Conservation (phyloP, 495 filamentous ascomycete genomes). For the Cercophora samala region DNA sequence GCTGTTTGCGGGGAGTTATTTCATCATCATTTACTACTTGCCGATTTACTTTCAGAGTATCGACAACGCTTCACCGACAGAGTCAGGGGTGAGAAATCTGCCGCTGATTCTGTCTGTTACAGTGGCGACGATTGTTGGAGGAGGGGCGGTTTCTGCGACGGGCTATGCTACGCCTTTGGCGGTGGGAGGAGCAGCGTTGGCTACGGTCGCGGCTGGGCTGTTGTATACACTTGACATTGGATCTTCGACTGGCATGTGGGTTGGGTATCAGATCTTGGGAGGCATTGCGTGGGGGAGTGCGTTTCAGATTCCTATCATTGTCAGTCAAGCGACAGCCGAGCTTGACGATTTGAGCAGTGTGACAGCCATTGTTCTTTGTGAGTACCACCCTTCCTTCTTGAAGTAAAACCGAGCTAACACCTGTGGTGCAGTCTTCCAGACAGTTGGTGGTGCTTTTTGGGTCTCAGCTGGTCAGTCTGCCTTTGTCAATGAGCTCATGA, state of each 20-base stretch:
- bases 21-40: conserved; percentile 55
- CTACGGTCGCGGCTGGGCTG: conserved; percentile 53
- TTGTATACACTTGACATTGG: conserved; percentile 46
- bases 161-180: conserved; percentile 53
- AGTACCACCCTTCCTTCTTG: neutral
- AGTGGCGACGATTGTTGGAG: conserved; percentile 44
- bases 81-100: conserved; percentile 52
- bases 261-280: conserved; percentile 58
- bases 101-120: conserved; percentile 53
- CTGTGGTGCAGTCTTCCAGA: conserved; percentile 45
- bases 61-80: conserved; percentile 41
- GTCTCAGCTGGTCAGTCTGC: conserved; percentile 47
- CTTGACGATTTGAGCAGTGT: conserved; percentile 33
- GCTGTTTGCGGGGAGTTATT: conserved; percentile 45
- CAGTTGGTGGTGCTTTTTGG: conserved; percentile 48
- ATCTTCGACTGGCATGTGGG: conserved; percentile 48
- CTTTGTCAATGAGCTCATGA: conserved; percentile 46
- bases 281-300: conserved; percentile 52
- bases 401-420: neutral
- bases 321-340: conserved; percentile 52
- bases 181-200: conserved; percentile 52
- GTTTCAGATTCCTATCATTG: conserved; percentile 52
- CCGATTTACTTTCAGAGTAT: conserved; percentile 64
- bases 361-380: conserved; percentile 51
- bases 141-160: conserved; percentile 42